Percentiles rank a stretch among this genome's conserved stretches.
phyloP scores from a whole-genome alignment of 2,329 filamentous ascomycete species.

The Xylaria sp. region DNA sequence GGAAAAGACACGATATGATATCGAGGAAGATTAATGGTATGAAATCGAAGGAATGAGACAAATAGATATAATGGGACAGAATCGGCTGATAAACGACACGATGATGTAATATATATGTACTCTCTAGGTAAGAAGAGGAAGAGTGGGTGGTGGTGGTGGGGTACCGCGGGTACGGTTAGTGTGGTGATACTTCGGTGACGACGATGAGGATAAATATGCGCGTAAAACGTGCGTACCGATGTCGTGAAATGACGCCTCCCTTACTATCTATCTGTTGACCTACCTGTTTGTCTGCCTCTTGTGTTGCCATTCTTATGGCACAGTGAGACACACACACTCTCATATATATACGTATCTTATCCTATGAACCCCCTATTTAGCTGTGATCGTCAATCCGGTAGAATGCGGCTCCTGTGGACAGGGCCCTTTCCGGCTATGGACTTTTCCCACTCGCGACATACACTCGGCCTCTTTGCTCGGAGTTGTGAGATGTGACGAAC shows the following conservation, averaged over 20 bases:
- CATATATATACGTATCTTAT: neutral
- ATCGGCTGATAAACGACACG: neutral
- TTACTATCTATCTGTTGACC: neutral
- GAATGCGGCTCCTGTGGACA: constrained; percentile 6
- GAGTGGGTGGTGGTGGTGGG: constrained; percentile 23
- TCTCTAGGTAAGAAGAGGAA: neutral
- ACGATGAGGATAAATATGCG: constrained; percentile 4
- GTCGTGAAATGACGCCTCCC: neutral
- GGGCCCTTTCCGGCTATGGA: neutral
- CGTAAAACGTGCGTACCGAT: neutral
- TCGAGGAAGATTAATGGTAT: neutral
- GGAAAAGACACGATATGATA: neutral
- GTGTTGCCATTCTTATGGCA: neutral
- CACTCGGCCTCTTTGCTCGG: neutral
- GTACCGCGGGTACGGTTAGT: constrained; percentile 5
- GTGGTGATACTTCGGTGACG: constrained; percentile 8
- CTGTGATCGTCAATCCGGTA: constrained; percentile 5
- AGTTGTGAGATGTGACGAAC: neutral
- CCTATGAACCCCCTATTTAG: neutral
- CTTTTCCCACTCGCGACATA: constrained; percentile 1
- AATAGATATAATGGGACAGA: neutral
- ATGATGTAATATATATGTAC: constrained; percentile 14
- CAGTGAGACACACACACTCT: neutral
- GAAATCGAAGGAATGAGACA: neutral
- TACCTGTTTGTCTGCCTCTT: neutral